Base-by-base conservation (phyloP, 495 filamentous ascomycete genomes). In the Penicillium ochrochloron region DNA sequence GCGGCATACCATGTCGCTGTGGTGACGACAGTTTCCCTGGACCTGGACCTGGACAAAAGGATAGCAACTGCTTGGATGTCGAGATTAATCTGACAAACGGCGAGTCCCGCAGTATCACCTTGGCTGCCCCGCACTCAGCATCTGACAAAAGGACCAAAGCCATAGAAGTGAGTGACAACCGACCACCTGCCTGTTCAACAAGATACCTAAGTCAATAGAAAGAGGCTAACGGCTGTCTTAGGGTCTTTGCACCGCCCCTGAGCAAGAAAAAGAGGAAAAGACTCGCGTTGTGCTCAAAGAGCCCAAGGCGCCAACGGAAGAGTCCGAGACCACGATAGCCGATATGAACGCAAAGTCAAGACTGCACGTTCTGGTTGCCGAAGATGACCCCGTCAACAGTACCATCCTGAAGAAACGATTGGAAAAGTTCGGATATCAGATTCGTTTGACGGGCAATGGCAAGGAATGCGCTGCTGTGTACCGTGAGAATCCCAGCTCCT, bases 331-430 rank as follows among this genome's bases (percentile, higher is more conserved):
- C 27, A n/a, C 56, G 3, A 29, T 50, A 10, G 14, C 39, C 42
- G 58, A 57, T 19, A 35, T 61, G 63, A 31, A 31, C 60, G 1
- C 39, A 14, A 46, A 21, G 4, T 29, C 51, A 11, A 68, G 80
- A 54, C 78, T 93, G 34, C 83, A 81, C 19, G 84, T 94, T 8
- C 80, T 96, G 25, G 85, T 96, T 31, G 93, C 93, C 2, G 93
- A 97, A 68, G 93, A 97, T 67, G 93, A 97, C 66, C 92, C 93
- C 0, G 85, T 96, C 64, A 97, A 97, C 69, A 91, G 90, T 75
- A 90, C 85, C 61, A 92, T 97, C 60, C 77, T 96, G 21, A 83
- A 86, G 69, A 96, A 95, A 73, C 80, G 93, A 27, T 77, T 97
- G 9, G 88, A 93, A 65, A 93, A 91, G 73, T 72, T 87, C 5